Percentiles rank a stretch among this genome's conserved stretches.
These are phyloP conservation scores for Diaporthe ilicicola DNA, from an alignment of 2,329 filamentous ascomycete genomes.

Conservation along the genomic window DNA sequence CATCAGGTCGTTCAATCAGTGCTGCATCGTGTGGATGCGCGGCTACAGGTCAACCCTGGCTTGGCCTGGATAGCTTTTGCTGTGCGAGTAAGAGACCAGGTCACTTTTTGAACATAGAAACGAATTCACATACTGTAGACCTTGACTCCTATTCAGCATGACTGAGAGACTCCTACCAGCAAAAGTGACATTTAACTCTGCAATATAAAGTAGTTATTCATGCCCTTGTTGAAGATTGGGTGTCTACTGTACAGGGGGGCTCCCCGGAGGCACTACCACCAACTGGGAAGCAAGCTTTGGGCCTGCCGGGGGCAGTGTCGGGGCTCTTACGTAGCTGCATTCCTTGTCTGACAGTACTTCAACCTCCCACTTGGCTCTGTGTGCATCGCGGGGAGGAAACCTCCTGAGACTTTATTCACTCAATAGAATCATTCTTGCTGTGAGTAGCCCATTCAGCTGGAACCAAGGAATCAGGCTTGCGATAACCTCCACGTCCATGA, in stretches of 20 bases:
- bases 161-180: not conserved
- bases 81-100: not conserved
- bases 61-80: not conserved
- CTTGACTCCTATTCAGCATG: not conserved
- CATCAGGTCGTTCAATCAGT: too few species aligned
- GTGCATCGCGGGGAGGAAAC: constrained; percentile 13
- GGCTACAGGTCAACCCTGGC: not conserved
- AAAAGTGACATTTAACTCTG: not conserved
- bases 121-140: constrained; percentile 1
- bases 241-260: not conserved
- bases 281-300: constrained; percentile 1
- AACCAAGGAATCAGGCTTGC: not conserved
- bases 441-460: not conserved
- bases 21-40: not conserved
- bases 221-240: not conserved
- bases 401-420: not conserved
- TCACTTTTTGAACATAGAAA: constrained; percentile 17
- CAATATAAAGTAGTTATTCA: too few species aligned
- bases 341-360: not conserved
- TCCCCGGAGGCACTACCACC: constrained; percentile 1
- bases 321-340: constrained; percentile 25
- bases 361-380: constrained; percentile 1
- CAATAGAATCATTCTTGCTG: not conserved
- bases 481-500: not conserved
- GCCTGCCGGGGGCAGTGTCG: constrained; percentile 6